These are phyloP conservation scores for Trichoderma arundinaceum DNA, from an alignment of 2,329 filamentous ascomycete genomes.

Conservation along the genomic window DNA sequence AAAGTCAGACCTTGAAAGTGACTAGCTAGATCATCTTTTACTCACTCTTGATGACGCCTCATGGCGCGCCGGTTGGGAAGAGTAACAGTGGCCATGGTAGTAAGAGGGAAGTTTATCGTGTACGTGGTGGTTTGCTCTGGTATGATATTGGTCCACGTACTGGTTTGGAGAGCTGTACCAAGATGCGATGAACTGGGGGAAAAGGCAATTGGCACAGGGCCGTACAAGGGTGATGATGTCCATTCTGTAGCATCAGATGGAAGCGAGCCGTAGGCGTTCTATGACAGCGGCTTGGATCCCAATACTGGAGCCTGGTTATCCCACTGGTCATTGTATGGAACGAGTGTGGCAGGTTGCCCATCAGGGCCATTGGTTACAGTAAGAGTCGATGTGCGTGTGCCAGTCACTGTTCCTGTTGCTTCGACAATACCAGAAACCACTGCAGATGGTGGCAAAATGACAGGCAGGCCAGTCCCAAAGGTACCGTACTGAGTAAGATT, in stretches of 20 bases:
- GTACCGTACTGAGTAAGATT: constrained; percentile 40
- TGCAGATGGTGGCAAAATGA: constrained; percentile 32
- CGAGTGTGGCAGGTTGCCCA: constrained; percentile 29
- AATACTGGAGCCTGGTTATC: constrained; percentile 33
- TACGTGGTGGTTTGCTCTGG: constrained; percentile 49
- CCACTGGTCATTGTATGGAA: constrained; percentile 33
- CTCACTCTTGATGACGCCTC: constrained; percentile 42
- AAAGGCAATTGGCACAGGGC: constrained; percentile 37
- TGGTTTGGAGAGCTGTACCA: constrained; percentile 41
- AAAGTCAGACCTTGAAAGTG: constrained; percentile 27
- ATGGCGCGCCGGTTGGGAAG: constrained; percentile 39
- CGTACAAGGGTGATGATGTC: constrained; percentile 35
- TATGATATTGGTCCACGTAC: constrained; percentile 50
- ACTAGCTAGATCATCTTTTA: background rate
- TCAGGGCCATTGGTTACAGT: constrained; percentile 38
- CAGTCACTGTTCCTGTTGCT: constrained; percentile 35
- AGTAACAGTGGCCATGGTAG: constrained; percentile 46
- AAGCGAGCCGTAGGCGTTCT: constrained; percentile 38
- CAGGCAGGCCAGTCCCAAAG: constrained; percentile 14
- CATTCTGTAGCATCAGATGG: constrained; percentile 31
- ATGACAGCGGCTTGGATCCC: constrained; percentile 30
- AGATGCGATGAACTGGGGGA: constrained; percentile 30
- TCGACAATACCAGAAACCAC: constrained; percentile 36
- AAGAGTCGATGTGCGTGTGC: constrained; percentile 37
- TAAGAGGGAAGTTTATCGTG: constrained; percentile 48